Evolutionary conservation across 106 monocot genomes (phyloP).

Genomic region (Posidonia australis): DNA sequence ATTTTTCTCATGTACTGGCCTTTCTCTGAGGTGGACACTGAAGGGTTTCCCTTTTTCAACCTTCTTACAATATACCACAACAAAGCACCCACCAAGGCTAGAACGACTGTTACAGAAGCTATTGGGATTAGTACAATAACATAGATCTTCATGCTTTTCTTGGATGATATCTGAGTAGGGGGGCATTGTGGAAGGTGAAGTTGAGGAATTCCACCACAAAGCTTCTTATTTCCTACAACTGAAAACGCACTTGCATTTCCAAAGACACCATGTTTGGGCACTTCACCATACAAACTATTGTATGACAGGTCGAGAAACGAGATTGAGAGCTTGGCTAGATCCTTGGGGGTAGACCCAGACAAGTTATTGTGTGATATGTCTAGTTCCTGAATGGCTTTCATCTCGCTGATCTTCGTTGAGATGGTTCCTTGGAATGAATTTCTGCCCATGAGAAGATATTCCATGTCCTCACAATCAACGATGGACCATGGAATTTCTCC

Average conservation of each 20-base stretch:
- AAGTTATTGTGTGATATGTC: slow-evolving; percentile 14
- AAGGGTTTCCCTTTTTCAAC: neutral
- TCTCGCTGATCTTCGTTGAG: neutral
- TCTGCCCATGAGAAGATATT: slow-evolving; percentile 4
- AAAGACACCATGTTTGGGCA: slow-evolving; percentile 6
- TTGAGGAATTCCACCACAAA: neutral
- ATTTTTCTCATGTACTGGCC: neutral
- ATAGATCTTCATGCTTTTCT: neutral
- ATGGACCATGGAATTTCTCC: slow-evolving; percentile 28
- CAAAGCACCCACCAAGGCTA: neutral
- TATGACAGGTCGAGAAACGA: slow-evolving; percentile 10
- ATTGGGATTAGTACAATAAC: neutral
- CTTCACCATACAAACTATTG: slow-evolving; percentile 12
- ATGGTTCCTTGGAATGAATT: slow-evolving; percentile 8
- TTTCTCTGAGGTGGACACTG: neutral
- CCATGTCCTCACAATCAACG: slow-evolving; percentile 11
- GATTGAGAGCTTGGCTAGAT: neutral
- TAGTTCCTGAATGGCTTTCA: slow-evolving; percentile 5
- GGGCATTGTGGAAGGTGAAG: neutral
- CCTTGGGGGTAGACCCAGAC: slow-evolving; percentile 4
- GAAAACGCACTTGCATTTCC: neutral
- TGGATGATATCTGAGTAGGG: neutral
- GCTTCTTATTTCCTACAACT: neutral
- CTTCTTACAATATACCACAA: neutral
- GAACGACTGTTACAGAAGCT: neutral